Evolutionary conservation across 78 protist genomes (phyloP), one percentile per base, ranked within the genome.

Genomic region (Polysphondylium violaceum): DNA sequence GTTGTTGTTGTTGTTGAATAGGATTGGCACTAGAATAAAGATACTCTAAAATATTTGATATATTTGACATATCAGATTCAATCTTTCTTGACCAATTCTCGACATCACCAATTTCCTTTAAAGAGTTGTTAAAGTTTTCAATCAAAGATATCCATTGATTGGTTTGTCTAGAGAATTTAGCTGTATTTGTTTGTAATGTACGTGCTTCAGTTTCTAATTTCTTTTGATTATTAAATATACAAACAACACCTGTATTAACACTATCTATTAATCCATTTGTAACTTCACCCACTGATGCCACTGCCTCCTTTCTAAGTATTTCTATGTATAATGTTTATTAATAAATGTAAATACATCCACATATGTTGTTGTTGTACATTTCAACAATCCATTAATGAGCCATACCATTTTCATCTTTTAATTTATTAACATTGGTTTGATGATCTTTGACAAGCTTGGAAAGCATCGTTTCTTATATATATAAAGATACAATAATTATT

Each of bases 21-120:
- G 76, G 93, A 17, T 65, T 73, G 41, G 83, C 25, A 58, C 73
- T 75, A n/a, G 19, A 63, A 67, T 87, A 75, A 23, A 87, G 74
- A n/a, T 72, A 87, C 2, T 90, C 94, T 17, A 90, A 51, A 16
- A 83, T 29, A 78, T 76, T 63, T 50, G 94, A 61, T 1, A 90
- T 90, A 53, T 72, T 67, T 11, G 53, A 73, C 89, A 90, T 78
- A 78, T 90, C 94, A 35, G 58, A 78, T 76, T 90, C 94, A 14
- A 90, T 90, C n/a, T 78, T 76, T 55, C 68, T 64, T 3, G 87
- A 72, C 94, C 94, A 90, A 65, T 90, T 90, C 78, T 90, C 94
- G 17, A 90, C 86, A 53, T 90, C 94, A 64, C 94, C 94, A 64
- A 90, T 76, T 41, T 90, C 94, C 47, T 90, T 90, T n/a, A 78